Percentiles rank a stretch among this genome's conserved stretches.
phyloP scores from a whole-genome alignment of 2,329 filamentous ascomycete species.

The Alternaria postmessia region DNA sequence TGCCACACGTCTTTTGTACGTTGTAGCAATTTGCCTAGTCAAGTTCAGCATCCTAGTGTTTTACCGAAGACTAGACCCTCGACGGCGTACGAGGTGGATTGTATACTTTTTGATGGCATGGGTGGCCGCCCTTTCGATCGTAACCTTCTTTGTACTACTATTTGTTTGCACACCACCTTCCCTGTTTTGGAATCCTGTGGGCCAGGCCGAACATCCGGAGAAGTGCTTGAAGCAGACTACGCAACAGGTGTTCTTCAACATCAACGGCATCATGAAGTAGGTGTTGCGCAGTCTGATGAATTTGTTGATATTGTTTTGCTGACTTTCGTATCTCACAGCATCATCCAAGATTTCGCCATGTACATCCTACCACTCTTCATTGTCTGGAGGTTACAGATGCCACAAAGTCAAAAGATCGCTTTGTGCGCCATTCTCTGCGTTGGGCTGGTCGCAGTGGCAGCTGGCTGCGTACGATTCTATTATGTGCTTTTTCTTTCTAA shows the following conservation, averaged over 20 bases:
- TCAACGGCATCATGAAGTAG: conserved; percentile 1
- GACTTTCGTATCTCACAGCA: background rate
- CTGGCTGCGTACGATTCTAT: background rate
- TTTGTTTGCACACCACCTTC: background rate
- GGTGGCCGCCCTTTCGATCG: background rate
- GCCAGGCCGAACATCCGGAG: background rate
- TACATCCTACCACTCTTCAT: background rate
- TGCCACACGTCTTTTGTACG: background rate
- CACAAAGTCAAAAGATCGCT: background rate
- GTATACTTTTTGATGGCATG: background rate
- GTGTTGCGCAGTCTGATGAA: background rate
- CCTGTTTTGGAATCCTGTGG: background rate
- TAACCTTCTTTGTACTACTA: background rate
- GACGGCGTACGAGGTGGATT: background rate
- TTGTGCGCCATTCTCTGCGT: background rate
- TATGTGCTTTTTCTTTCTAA: background rate
- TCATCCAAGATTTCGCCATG: background rate
- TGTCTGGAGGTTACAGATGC: background rate
- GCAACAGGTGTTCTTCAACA: conserved; percentile 2
- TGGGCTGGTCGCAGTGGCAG: background rate
- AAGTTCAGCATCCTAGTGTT: background rate
- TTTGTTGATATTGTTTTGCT: background rate
- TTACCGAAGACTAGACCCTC: background rate
- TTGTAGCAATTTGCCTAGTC: background rate
- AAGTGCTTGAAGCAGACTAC: background rate